phyloP scores from a whole-genome alignment of 2,329 filamentous ascomycete species.

The Aureobasidium sp. region DNA sequence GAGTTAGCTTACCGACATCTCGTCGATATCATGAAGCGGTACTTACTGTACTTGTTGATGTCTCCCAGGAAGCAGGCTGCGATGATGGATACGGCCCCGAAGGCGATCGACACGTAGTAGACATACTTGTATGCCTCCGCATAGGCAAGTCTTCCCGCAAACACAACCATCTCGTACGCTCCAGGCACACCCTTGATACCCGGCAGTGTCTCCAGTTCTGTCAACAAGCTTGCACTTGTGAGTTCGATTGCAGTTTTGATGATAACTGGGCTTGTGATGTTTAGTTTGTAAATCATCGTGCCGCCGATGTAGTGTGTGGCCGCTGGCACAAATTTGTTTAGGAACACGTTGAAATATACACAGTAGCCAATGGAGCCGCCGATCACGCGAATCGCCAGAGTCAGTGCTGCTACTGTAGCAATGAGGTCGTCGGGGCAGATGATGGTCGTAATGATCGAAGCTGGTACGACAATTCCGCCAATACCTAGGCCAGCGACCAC shows the following conservation, averaged over 20 bases:
- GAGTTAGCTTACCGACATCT: background rate
- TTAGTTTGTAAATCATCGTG: constrained; percentile 39
- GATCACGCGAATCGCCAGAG: constrained; percentile 59
- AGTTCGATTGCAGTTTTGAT: constrained; percentile 45
- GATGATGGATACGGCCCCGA: constrained; percentile 49
- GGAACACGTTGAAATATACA: constrained; percentile 45
- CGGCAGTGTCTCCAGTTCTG: constrained; percentile 40
- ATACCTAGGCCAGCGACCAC: constrained; percentile 55
- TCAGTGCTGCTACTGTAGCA: constrained; percentile 59
- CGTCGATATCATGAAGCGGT: background rate
- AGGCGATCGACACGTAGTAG: constrained; percentile 54
- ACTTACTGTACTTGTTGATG: constrained; percentile 22
- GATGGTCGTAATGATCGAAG: too few relatives aligned
- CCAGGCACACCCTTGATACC: constrained; percentile 44
- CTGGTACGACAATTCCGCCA: constrained; percentile 59
- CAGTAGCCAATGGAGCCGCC: constrained; percentile 50
- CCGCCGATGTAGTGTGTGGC: constrained; percentile 42
- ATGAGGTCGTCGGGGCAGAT: constrained; percentile 63
- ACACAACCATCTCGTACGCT: constrained; percentile 43
- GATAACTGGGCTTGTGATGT: constrained; percentile 38
- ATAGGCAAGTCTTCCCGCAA: constrained; percentile 48
- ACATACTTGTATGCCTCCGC: constrained; percentile 52
- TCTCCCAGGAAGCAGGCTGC: constrained; percentile 48
- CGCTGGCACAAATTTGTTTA: constrained; percentile 36
- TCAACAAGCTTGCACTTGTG: constrained; percentile 44